These are phyloP conservation scores for Cryphonectria carpinicola DNA, from an alignment of 2,329 filamentous ascomycete species.

Conservation along the genomic window DNA sequence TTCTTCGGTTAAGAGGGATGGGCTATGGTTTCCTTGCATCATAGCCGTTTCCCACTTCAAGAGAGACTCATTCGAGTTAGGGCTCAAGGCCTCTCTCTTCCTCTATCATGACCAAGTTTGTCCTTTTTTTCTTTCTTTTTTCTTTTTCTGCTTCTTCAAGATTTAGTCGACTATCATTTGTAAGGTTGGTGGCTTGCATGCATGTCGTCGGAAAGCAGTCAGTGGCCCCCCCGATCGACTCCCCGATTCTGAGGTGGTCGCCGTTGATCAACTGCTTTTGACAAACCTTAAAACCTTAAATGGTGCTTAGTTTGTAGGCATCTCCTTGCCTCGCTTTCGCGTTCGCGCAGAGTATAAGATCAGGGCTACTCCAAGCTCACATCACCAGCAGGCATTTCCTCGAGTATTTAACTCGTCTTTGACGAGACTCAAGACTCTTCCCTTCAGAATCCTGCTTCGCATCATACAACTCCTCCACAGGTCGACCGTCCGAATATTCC, in stretches of 20 bases:
- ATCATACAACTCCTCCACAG: background rate
- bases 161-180: background rate
- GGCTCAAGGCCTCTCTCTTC: background rate
- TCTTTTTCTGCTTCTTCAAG: background rate
- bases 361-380: background rate
- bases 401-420: background rate
- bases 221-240: background rate
- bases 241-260: background rate
- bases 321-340: background rate
- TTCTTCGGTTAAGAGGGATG: background rate
- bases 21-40: background rate
- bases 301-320: background rate
- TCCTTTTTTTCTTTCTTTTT: background rate
- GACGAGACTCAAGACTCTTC: background rate
- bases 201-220: background rate
- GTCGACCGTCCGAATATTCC: background rate
- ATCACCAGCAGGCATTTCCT: background rate
- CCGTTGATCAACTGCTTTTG: background rate
- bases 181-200: background rate
- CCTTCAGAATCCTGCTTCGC: background rate
- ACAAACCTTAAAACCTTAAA: background rate
- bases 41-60: background rate
- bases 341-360: background rate
- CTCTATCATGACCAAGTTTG: background rate
- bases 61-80: background rate